phyloP scores from a whole-genome alignment of 257 asterid species.

The Striga asiatica region DNA sequence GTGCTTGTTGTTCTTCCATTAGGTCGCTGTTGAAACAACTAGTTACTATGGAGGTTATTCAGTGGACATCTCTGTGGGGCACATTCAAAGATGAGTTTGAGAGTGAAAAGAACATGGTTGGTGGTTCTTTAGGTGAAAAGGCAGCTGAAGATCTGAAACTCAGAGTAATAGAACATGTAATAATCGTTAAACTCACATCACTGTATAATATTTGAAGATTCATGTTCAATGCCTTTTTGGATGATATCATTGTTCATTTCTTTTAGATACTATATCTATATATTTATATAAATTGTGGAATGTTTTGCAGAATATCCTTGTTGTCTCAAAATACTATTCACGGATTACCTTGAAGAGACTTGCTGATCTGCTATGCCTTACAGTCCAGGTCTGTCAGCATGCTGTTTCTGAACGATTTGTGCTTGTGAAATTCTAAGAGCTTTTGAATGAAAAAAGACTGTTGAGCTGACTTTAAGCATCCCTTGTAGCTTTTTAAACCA shows the following conservation, averaged over 20 bases:
- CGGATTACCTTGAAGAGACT: slow-evolving; percentile 84
- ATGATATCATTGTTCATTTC: slow-evolving; percentile 1
- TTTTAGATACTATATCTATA: too few species aligned
- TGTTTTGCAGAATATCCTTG: slow-evolving; percentile 96
- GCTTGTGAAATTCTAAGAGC: neutral
- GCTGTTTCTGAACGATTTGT: neutral
- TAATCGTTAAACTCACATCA: slow-evolving; percentile 1
- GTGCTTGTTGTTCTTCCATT: too few species aligned
- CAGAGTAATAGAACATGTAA: slow-evolving; percentile 94
- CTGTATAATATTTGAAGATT: too few species aligned
- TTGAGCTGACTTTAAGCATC: neutral
- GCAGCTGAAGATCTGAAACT: slow-evolving; percentile 83
- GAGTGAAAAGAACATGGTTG: slow-evolving; percentile 76
- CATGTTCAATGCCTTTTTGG: too few species aligned
- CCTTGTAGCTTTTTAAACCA: too few species aligned
- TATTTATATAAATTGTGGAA: neutral
- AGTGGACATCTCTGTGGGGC: slow-evolving; percentile 79
- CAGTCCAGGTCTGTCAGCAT: slow-evolving; percentile 47
- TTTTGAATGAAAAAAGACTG: neutral
- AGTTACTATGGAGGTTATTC: slow-evolving; percentile 91
- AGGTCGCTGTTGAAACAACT: slow-evolving; percentile 78
- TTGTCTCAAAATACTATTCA: slow-evolving; percentile 86
- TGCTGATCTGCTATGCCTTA: slow-evolving; percentile 82
- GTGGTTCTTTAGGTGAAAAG: slow-evolving; percentile 80
- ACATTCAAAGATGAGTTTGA: slow-evolving; percentile 85